Percentiles rank a stretch among this genome's conserved stretches.
Evolutionary conservation across 352 stramenopile genomes (phyloP).

Genomic region (Plasmopara viticola): DNA sequence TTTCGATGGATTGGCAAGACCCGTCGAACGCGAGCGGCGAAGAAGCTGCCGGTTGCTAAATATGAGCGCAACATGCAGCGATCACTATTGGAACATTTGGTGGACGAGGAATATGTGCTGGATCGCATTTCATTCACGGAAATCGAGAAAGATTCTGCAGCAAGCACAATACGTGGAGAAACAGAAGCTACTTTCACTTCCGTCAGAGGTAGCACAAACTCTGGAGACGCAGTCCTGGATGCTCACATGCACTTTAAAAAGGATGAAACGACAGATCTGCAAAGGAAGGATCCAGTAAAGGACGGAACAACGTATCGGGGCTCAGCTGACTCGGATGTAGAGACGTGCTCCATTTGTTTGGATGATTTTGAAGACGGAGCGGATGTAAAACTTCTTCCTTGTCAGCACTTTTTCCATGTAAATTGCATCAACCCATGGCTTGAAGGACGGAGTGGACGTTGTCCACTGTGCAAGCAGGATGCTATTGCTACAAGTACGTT

Average conservation of each 20-base stretch:
- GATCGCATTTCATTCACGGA: conserved; percentile 38
- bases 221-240: background rate
- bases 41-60: conserved; percentile 47
- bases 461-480: conserved; percentile 80
- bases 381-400: conserved; percentile 75
- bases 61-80: conserved; percentile 52
- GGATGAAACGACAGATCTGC: background rate
- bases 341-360: conserved; percentile 71
- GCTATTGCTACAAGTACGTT: conserved; percentile 57
- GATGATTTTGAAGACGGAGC: conserved; percentile 58
- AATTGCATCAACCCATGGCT: conserved; percentile 86
- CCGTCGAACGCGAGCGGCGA: conserved; percentile 43
- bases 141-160: conserved; percentile 22
- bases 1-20: conserved; percentile 60
- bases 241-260: conserved; percentile 13
- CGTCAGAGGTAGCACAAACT: background rate
- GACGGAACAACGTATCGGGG: conserved; percentile 14
- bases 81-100: conserved; percentile 35
- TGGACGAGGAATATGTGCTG: conserved; percentile 41
- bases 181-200: conserved; percentile 3
- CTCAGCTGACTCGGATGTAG: conserved; percentile 24
- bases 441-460: conserved; percentile 62
- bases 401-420: conserved; percentile 81
- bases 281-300: conserved; percentile 5
- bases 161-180: background rate